Percentiles rank a stretch among this genome's conserved stretches.
These are phyloP conservation scores for Aspergillus fructus DNA, from an alignment of 2,329 filamentous ascomycete genomes.

Conservation along the genomic window DNA sequence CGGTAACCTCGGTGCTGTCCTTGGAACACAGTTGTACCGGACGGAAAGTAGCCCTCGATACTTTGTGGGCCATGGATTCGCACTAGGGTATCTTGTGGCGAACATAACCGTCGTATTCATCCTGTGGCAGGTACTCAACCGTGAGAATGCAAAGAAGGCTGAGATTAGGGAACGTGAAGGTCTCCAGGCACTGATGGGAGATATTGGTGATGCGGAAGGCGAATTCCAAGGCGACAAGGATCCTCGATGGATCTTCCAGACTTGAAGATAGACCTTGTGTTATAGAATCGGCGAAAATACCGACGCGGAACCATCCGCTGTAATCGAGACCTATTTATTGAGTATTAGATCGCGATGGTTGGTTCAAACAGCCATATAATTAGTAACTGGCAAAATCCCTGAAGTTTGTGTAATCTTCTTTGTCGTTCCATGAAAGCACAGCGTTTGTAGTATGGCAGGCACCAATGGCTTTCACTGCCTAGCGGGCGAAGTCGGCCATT, in stretches of 20 bases:
- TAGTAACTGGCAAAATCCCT: not conserved
- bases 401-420: not conserved
- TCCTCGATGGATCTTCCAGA: conserved; percentile 65
- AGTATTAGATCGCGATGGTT: not conserved
- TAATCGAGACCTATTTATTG: no score
- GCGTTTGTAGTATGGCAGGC: no score
- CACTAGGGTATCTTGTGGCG: conserved; percentile 61
- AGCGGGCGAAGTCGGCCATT: not conserved
- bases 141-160: conserved; percentile 59
- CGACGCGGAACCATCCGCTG: not conserved
- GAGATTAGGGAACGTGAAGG: conserved; percentile 43
- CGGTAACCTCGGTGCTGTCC: conserved; percentile 66
- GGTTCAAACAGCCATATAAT: not conserved
- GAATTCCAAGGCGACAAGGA: conserved; percentile 64
- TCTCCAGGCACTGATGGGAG: conserved; percentile 30
- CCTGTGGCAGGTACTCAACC: conserved; percentile 55
- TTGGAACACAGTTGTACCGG: conserved; percentile 70
- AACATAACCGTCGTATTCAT: conserved; percentile 57
- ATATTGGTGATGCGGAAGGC: conserved; percentile 50
- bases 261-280: conserved; percentile 32
- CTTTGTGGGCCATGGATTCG: conserved; percentile 66
- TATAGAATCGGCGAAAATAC: not conserved
- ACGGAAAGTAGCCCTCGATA: conserved; percentile 61
- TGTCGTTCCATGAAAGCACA: not conserved
- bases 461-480: no score